phyloP scores from a whole-genome alignment of 768 basidiomycete species.

The Trichaptum fuscoviolaceum region DNA sequence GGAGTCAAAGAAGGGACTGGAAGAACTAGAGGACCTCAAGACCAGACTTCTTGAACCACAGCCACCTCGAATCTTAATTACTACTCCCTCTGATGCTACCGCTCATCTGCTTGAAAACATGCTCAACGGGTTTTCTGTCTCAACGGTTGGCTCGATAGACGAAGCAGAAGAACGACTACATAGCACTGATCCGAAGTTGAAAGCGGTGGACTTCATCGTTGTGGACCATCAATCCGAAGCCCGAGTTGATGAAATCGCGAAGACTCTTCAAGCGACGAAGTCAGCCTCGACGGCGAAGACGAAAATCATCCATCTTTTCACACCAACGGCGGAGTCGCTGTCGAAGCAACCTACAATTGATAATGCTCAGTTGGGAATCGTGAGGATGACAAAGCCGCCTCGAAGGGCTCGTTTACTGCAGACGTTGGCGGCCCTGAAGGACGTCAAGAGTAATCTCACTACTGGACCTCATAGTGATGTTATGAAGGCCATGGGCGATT shows the following conservation, averaged over 20 bases:
- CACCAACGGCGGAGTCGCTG: constrained; percentile 54
- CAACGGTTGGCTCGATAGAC: constrained; percentile 36
- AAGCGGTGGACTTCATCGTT: constrained; percentile 56
- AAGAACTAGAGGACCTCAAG: constrained; percentile 43
- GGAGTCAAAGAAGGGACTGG: constrained; percentile 49
- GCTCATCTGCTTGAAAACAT: constrained; percentile 50
- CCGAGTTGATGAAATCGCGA: constrained; percentile 51
- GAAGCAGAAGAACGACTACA: constrained; percentile 41
- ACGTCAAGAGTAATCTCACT: constrained; percentile 42
- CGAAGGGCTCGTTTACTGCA: constrained; percentile 55
- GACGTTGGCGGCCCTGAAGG: constrained; percentile 54
- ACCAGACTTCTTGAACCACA: constrained; percentile 41
- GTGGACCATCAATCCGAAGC: constrained; percentile 62
- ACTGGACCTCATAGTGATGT: constrained; percentile 32
- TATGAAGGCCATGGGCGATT: constrained; percentile 40
- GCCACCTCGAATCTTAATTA: constrained; percentile 47
- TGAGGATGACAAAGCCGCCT: constrained; percentile 70
- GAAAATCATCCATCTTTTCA: constrained; percentile 67
- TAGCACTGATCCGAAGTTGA: constrained; percentile 24
- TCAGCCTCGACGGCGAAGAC: constrained; percentile 41
- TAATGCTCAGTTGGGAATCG: constrained; percentile 47
- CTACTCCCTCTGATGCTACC: constrained; percentile 56
- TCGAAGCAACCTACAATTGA: constrained; percentile 48
- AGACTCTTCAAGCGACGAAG: constrained; percentile 37
- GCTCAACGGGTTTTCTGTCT: constrained; percentile 49